Base-by-base conservation (phyloP, 2,329 filamentous ascomycete species). In the Epichloe baconii region DNA sequence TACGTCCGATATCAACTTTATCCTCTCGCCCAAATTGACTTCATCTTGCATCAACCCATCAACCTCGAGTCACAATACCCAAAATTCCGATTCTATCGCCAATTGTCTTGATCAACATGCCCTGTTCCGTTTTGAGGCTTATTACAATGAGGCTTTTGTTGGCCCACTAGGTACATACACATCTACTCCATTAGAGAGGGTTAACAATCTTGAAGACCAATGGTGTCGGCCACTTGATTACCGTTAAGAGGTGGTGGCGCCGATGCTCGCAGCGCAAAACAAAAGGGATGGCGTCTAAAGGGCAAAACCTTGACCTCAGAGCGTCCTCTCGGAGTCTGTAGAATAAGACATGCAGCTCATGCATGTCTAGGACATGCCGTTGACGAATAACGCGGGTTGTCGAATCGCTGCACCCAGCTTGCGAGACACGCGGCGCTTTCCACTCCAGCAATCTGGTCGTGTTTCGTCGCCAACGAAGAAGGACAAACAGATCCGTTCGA, bases 271-370 rank as follows among this genome's bases (percentile, higher is more conserved):
- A 44, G 21, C 26, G 8, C 34, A 40, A 56, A 60, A 37, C 36
- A 37, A 61, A 62, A 59, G 43, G 42, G 37, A 38, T 43, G 46
- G 46, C 35, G 50, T 49, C 31, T 4, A 41, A 54, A 56, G 53
- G 26, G 51, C 58, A 54, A 60, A 55, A 59, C 59, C 58, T 52
- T 51, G 54, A 54, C 45, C 42, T 43, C 51, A 61, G 59, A 65
- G 65, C 54, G 62, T 44, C 65, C 67, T 67, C 58, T 68, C 61
- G 62, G 51, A 66, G 61, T 53, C 53, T 47, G 55, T 48, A 48
- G 55, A 64, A 59, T 64, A 59, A 69, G 67, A 70, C 67, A 69
- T 62, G 58, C 56, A 57, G 56, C 42, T 54, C 53, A 57, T 59
- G 62, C 58, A 64, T 62, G 62, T 65, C 63, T 55, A 1, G 58